phyloP scores from a whole-genome alignment of 108 stramenopile species.

The Cyclostephanos invisitatus region DNA sequence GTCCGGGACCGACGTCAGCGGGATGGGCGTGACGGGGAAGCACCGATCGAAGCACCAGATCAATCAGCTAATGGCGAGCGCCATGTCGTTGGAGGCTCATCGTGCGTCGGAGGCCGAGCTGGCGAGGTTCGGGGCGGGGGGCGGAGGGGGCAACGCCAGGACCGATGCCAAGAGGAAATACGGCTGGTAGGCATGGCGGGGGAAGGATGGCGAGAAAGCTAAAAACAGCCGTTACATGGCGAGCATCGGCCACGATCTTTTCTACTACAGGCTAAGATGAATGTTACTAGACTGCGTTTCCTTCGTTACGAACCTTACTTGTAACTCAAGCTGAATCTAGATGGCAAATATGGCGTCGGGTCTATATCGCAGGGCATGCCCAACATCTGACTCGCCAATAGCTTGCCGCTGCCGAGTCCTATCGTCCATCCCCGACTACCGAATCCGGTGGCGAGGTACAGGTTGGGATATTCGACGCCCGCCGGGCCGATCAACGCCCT shows the following conservation, averaged over 20 bases:
- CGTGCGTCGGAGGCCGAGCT: conserved; percentile 45
- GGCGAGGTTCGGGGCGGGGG: conserved; percentile 36
- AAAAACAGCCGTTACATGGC: background rate
- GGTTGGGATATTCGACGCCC: conserved; percentile 8
- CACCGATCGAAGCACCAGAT: conserved; percentile 51
- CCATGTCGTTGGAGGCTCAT: conserved; percentile 48
- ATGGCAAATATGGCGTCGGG: conserved; percentile 25
- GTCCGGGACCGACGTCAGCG: conserved; percentile 40
- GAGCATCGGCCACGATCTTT: too few relatives aligned
- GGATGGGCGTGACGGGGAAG: conserved; percentile 38
- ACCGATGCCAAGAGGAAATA: conserved; percentile 50
- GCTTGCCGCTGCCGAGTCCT: conserved; percentile 35
- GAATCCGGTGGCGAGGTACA: conserved; percentile 34
- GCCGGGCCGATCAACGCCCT: conserved; percentile 30
- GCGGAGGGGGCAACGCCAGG: conserved; percentile 17
- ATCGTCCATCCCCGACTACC: conserved; percentile 41
- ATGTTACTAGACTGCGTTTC: too few relatives aligned
- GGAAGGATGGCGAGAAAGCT: background rate
- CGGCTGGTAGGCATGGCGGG: conserved; percentile 33
- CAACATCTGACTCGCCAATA: conserved; percentile 32
- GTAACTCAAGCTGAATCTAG: conserved; percentile 37
- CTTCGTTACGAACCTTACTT: background rate
- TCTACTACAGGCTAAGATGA: too few relatives aligned
- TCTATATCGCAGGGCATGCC: conserved; percentile 31
- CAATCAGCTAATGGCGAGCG: conserved; percentile 52